These are phyloP conservation scores for Pestalotiopsis sp. DNA, from an alignment of 2,329 filamentous ascomycete genomes.

Conservation along the genomic window DNA sequence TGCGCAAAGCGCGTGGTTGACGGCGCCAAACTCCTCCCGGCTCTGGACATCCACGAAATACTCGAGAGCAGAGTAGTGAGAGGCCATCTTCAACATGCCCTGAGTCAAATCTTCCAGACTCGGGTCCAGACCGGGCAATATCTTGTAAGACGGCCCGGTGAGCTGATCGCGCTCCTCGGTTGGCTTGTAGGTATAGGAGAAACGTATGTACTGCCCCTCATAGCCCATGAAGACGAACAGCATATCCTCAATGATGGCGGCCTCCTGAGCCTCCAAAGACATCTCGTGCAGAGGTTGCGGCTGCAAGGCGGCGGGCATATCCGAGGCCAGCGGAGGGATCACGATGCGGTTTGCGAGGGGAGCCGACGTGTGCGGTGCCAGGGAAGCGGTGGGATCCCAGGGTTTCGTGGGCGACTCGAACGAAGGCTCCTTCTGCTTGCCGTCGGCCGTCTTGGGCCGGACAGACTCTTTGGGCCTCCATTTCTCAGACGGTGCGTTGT, in stretches of 20 bases:
- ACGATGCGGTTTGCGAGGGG: constrained; percentile 51
- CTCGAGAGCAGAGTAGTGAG: constrained; percentile 88
- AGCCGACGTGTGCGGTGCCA: constrained; percentile 68
- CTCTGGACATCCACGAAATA: constrained; percentile 95
- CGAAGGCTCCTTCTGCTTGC: constrained; percentile 46
- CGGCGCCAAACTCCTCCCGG: constrained; percentile 86
- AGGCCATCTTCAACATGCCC: constrained; percentile 92
- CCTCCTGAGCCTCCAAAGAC: constrained; percentile 81
- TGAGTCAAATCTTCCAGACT: constrained; percentile 85
- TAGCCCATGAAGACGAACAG: constrained; percentile 97
- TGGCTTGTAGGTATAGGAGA: constrained; percentile 80
- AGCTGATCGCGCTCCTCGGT: constrained; percentile 84
- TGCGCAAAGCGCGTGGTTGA: constrained; percentile 96
- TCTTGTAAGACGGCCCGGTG: constrained; percentile 77
- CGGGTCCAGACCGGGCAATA: constrained; percentile 83
- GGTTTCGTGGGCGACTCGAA: constrained; percentile 51
- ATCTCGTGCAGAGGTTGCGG: constrained; percentile 71
- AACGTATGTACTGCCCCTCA: constrained; percentile 96
- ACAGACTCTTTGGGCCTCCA: constrained; percentile 40
- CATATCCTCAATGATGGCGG: constrained; percentile 84
- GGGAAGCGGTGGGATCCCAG: constrained; percentile 81
- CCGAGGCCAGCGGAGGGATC: constrained; percentile 73
- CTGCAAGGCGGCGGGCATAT: constrained; percentile 70
- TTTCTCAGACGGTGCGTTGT: constrained; percentile 33
- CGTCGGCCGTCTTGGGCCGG: constrained; percentile 46